Conservation (phyloP, 208 protist species). For the Acanthamoeba polyphaga region DNA sequence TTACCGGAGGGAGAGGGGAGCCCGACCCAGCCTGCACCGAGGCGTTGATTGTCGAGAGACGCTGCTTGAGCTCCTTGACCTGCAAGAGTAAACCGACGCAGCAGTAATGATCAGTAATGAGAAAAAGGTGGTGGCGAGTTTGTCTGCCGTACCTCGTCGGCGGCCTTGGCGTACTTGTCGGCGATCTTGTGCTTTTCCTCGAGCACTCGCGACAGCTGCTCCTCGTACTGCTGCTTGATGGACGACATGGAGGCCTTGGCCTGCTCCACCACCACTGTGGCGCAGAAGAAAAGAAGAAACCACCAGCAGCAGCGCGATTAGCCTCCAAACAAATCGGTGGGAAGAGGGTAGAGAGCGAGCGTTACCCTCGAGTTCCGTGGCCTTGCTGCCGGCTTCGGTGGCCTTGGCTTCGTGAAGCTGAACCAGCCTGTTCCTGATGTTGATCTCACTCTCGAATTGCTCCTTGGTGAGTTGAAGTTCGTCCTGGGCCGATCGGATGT, state of each 20-base stretch:
- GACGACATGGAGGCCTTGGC: neutral
- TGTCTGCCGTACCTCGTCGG: neutral
- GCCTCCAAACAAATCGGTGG: neutral
- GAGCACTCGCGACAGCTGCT: neutral
- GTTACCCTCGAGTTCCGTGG: neutral
- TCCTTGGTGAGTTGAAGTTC: conserved; percentile 33
- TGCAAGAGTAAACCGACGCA: neutral
- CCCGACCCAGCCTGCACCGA: neutral
- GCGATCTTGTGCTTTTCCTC: conserved; percentile 29
- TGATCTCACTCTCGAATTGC: conserved; percentile 17
- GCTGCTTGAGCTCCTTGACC: conserved; percentile 11
- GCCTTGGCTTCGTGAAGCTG: conserved; percentile 36
- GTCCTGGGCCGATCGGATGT: neutral
- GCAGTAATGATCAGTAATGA: too few species aligned
- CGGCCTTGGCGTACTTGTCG: neutral
- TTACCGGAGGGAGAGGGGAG: neutral
- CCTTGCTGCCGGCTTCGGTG: neutral
- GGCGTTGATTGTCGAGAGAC: neutral
- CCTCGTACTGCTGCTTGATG: conserved; percentile 14
- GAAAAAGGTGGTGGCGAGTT: too few species aligned
- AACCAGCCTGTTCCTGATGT: conserved; percentile 12
- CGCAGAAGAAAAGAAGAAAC: neutral
- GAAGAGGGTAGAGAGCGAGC: neutral
- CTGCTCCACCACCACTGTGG: neutral
- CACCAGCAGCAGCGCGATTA: neutral